A percentile compares a stretch with the other conserved stretches of the same genome.
phyloP scores from a whole-genome alignment of 1,284 basidiomycete species.

The Apiotrichum laibachii region DNA sequence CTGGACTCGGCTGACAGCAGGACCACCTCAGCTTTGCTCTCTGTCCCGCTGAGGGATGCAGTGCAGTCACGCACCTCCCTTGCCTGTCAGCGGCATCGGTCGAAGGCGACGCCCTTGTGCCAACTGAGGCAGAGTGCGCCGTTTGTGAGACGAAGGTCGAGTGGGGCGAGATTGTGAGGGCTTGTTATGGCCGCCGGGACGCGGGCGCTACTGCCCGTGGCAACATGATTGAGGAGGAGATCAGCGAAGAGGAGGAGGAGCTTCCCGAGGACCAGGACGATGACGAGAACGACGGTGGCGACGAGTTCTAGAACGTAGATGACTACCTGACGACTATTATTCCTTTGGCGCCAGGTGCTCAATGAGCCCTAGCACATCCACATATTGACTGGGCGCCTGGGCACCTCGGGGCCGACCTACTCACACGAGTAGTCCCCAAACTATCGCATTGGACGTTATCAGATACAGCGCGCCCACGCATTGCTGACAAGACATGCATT shows the following conservation, averaged over 20 bases:
- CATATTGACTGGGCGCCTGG: too few species aligned
- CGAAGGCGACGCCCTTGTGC: not conserved
- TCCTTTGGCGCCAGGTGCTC: too few species aligned
- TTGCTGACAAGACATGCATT: too few species aligned
- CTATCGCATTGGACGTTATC: too few species aligned
- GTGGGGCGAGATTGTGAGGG: conserved; percentile 72
- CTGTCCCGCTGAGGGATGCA: conserved; percentile 54
- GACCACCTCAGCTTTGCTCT: conserved; percentile 59
- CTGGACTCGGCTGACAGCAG: conserved; percentile 45
- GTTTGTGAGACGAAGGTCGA: conserved; percentile 58
- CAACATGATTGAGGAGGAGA: too few species aligned
- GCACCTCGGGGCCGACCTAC: too few species aligned
- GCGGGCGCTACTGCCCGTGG: not conserved
- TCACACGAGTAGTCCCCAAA: too few species aligned
- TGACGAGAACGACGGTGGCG: not conserved
- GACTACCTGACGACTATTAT: not conserved
- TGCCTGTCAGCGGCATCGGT: conserved; percentile 60
- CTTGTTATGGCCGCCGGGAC: conserved; percentile 61
- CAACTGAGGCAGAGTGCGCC: not conserved
- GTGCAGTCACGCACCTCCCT: conserved; percentile 60
- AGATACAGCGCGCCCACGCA: not conserved
- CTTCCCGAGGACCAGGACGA: not conserved
- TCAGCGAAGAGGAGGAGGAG: not conserved
- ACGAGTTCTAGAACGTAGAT: not conserved
- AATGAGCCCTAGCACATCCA: too few species aligned